Conservation (phyloP, 2,329 filamentous ascomycete genomes). For the Neurospora sp. region DNA sequence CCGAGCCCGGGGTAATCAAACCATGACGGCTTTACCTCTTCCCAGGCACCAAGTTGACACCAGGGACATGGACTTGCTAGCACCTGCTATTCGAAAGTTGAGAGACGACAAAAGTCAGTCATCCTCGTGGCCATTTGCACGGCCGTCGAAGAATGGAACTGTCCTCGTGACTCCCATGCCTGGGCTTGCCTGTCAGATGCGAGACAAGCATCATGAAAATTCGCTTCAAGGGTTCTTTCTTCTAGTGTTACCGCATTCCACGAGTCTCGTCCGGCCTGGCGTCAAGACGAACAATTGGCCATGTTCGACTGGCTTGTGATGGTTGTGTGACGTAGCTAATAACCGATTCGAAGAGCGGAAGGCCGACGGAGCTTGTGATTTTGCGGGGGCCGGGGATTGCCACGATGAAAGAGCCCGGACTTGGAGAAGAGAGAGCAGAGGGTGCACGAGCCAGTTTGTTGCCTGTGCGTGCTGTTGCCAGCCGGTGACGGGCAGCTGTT, state of each 20-base stretch:
- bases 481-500: slow-evolving; percentile 7
- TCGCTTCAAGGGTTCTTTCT: neutral
- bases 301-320: slow-evolving; percentile 20
- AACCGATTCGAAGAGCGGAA: slow-evolving; percentile 33
- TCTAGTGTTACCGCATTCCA: neutral
- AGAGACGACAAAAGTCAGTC: neutral
- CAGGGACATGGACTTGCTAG: neutral
- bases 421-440: neutral
- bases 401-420: neutral
- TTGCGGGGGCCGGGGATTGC: slow-evolving; percentile 32
- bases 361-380: slow-evolving; percentile 44
- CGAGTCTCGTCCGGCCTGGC: neutral
- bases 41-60: neutral
- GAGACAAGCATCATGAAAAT: neutral
- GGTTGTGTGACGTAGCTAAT: slow-evolving; percentile 25
- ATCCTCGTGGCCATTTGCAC: neutral
- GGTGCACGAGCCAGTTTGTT: neutral
- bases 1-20: neutral
- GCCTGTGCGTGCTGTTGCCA: neutral
- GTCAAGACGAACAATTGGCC: neutral
- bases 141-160: neutral
- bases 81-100: neutral
- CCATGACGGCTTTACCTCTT: neutral
- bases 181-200: neutral
- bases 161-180: neutral